Conservation (phyloP, 1,284 basidiomycete genomes). For the Apiotrichum akiyoshidainum region DNA sequence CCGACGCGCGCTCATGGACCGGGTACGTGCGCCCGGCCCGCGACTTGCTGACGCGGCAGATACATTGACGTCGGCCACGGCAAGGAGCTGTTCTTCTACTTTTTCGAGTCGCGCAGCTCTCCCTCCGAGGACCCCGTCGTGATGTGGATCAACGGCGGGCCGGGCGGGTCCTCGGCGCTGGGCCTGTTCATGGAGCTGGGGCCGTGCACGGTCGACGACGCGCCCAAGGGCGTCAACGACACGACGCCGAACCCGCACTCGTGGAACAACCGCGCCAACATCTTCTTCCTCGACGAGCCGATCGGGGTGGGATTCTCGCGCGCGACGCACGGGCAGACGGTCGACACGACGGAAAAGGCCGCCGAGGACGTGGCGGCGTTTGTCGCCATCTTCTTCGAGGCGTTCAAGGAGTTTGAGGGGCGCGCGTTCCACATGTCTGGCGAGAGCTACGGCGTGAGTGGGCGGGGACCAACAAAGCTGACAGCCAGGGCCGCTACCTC, state of each 20-base stretch:
- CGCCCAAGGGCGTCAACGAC: conserved; percentile 44
- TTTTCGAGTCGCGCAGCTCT: conserved; percentile 70
- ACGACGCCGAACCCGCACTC: conserved; percentile 50
- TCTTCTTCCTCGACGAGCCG: conserved; percentile 49
- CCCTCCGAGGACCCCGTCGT: conserved; percentile 57
- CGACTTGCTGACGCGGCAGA: not conserved
- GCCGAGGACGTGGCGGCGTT: conserved; percentile 70
- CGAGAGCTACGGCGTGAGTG: conserved; percentile 53
- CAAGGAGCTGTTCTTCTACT: conserved; percentile 75
- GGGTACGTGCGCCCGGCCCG: conserved; percentile 21
- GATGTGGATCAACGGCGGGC: conserved; percentile 52
- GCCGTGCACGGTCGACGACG: conserved; percentile 47
- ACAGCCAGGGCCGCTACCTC: conserved; percentile 66
- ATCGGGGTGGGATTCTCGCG: conserved; percentile 67
- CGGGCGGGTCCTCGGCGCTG: conserved; percentile 52
- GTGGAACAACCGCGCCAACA: conserved; percentile 50
- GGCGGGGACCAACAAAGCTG: not conserved
- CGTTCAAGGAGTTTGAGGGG: conserved; percentile 63
- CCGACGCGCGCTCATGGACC: conserved; percentile 42
- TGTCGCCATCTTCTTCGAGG: conserved; percentile 69
- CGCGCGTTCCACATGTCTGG: conserved; percentile 66
- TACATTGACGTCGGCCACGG: conserved; percentile 59
- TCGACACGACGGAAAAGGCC: conserved; percentile 66
- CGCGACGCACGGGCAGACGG: conserved; percentile 61
- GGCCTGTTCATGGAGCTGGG: conserved; percentile 56